Evolutionary conservation across 192 early-diverging fungal genomes (phyloP).

Genomic region (Mortierella alpina): DNA sequence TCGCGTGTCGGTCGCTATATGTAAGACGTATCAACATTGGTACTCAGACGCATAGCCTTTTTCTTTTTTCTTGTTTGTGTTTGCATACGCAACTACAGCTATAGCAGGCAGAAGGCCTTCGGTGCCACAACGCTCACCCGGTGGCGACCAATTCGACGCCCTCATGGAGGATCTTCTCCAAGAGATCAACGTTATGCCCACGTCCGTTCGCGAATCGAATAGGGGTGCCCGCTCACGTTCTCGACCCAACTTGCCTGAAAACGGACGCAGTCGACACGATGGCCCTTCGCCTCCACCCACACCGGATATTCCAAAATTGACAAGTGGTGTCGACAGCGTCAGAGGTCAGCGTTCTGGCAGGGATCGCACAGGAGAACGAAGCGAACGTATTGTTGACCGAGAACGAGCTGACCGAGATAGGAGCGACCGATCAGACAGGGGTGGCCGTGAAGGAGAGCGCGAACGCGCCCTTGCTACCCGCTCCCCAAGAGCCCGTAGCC

Average conservation of each 20-base stretch:
- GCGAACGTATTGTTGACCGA: too few relatives aligned
- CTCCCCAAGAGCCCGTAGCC: constrained; percentile 5
- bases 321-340: background rate
- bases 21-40: too few relatives aligned
- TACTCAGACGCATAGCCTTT: too few relatives aligned
- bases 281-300: constrained; percentile 4
- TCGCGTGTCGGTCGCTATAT: too few relatives aligned
- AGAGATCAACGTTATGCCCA: constrained; percentile 47
- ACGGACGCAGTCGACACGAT: background rate
- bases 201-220: background rate
- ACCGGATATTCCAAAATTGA: background rate
- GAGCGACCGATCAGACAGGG: background rate
- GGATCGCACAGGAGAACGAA: too few relatives aligned
- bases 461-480: background rate
- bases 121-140: background rate
- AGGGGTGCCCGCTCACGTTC: constrained; percentile 7
- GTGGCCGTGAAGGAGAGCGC: constrained; percentile 4
- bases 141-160: constrained; percentile 43
- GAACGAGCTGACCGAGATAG: background rate
- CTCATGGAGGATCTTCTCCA: constrained; percentile 55
- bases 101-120: constrained; percentile 6
- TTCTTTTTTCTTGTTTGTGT: too few relatives aligned
- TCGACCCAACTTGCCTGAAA: constrained; percentile 10
- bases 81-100: background rate
- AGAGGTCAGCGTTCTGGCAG: too few relatives aligned